phyloP scores from a whole-genome alignment of 768 basidiomycete genomes.

The Psilocybe subaeruginosa region DNA sequence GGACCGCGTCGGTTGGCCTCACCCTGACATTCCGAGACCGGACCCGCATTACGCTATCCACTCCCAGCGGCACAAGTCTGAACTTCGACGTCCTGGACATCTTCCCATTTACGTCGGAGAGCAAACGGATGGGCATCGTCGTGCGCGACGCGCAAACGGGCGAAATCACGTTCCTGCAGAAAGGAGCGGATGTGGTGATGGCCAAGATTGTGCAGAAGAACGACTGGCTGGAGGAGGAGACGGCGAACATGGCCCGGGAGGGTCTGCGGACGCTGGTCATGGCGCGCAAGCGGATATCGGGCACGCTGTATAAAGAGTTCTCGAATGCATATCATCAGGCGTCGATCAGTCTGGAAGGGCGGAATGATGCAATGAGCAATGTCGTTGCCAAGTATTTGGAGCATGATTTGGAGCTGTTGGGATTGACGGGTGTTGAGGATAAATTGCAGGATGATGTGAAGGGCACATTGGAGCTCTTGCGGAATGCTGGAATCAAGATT shows the following conservation, averaged over 20 bases:
- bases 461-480: slow-evolving; percentile 85
- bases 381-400: slow-evolving; percentile 83
- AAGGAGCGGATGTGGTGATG: slow-evolving; percentile 99
- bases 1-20: slow-evolving; percentile 94
- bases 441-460: slow-evolving; percentile 98
- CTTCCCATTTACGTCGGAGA: slow-evolving; percentile 98
- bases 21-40: slow-evolving; percentile 90
- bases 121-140: slow-evolving; percentile 98
- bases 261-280: slow-evolving; percentile 94
- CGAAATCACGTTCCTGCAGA: slow-evolving; percentile 90
- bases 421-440: slow-evolving; percentile 98
- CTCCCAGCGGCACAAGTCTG: slow-evolving; percentile 64
- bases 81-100: slow-evolving; percentile 89
- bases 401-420: slow-evolving; percentile 87
- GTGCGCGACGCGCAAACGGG: slow-evolving; percentile 77
- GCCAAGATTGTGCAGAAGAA: slow-evolving; percentile 91
- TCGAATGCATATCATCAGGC: slow-evolving; percentile 74
- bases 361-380: slow-evolving; percentile 78
- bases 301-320: slow-evolving; percentile 75
- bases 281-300: slow-evolving; percentile 75
- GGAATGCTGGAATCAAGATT: slow-evolving; percentile 97
- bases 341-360: slow-evolving; percentile 73
- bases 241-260: slow-evolving; percentile 97
- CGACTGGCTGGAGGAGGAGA: slow-evolving; percentile 99
- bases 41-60: slow-evolving; percentile 77